Evolutionary conservation across 345 rosid genomes (phyloP).

Genomic region (Ceriops tagal): DNA sequence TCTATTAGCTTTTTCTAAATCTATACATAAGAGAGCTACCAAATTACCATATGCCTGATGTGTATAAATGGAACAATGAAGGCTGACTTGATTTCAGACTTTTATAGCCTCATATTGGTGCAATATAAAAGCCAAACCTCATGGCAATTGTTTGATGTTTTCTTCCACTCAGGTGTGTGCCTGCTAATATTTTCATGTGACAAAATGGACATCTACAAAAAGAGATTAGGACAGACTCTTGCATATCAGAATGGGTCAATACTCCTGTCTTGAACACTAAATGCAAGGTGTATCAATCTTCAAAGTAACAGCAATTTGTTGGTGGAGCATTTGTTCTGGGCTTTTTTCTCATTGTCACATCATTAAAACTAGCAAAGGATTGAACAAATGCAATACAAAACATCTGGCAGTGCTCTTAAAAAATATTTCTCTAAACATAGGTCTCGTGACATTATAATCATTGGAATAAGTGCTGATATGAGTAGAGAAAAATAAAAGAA

Average conservation of each 20-base stretch:
- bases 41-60: not conserved
- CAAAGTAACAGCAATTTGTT: not conserved
- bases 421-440: not conserved
- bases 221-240: not conserved
- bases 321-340: not conserved
- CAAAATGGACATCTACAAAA: not conserved
- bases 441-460: not conserved
- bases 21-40: too few relatives aligned
- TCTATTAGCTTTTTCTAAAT: too few relatives aligned
- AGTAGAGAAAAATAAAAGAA: conserved; percentile 2
- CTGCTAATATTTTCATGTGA: not conserved
- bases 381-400: not conserved
- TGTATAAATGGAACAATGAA: not conserved
- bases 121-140: not conserved
- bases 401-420: not conserved
- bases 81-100: not conserved
- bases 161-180: not conserved
- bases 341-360: not conserved
- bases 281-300: not conserved
- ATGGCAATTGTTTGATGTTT: not conserved
- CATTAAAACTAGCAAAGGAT: not conserved
- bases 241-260: not conserved
- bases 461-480: not conserved
- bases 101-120: not conserved
- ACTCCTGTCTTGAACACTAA: not conserved